These are phyloP conservation scores for Colletotrichum melonis DNA, from an alignment of 2,329 filamentous ascomycete genomes.

Conservation along the genomic window DNA sequence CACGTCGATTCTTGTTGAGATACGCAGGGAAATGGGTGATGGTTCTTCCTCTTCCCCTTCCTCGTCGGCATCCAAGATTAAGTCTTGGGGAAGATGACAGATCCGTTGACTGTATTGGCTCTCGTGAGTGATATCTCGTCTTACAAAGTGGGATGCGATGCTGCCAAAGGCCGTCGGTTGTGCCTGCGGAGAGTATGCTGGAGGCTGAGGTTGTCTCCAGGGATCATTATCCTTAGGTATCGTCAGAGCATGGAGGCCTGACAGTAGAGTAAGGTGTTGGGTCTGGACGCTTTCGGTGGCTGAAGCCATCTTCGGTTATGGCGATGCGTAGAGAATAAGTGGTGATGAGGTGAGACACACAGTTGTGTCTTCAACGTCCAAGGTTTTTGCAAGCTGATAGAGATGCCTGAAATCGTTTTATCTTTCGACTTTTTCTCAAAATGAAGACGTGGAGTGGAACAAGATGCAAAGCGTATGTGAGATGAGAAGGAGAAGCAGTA, in stretches of 20 bases:
- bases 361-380: background rate
- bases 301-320: background rate
- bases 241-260: background rate
- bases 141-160: constrained; percentile 60
- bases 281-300: background rate
- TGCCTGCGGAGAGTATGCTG: constrained; percentile 33
- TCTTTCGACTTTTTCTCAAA: background rate
- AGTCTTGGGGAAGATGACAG: background rate
- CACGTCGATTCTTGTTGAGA: constrained; percentile 61
- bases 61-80: background rate
- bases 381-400: background rate
- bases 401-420: background rate
- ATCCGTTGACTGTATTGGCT: background rate
- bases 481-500: background rate
- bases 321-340: background rate
- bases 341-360: background rate
- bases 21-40: constrained; percentile 56
- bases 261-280: background rate
- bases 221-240: constrained; percentile 9
- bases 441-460: background rate
- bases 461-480: background rate
- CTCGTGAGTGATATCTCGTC: background rate
- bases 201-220: constrained; percentile 23
- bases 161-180: constrained; percentile 71
- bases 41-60: constrained; percentile 38